Base-by-base conservation (phyloP, 306 rosid genomes). In the Quercus ilex region DNA sequence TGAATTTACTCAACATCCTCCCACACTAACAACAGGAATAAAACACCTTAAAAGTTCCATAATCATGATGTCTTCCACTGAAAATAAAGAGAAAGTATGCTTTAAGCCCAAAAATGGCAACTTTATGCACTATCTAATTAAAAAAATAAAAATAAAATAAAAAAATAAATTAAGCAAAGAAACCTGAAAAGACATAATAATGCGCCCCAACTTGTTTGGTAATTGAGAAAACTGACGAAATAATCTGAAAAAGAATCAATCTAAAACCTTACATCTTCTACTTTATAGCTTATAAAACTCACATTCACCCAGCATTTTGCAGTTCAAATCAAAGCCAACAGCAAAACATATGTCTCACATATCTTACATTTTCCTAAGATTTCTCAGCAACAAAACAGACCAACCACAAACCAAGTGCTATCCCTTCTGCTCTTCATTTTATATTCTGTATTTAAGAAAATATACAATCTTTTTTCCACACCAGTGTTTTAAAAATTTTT, bases 41-140 rank as follows among this genome's bases (percentile, higher is more conserved):
- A 63, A 64, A 43, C 80, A 59, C 68, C 26, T 65, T 63, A 56
- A 79, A 73, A 20, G 46, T 43, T 74, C 79, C 55, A 87, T 55
- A 85, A 72, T 79, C 13, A 84, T 83, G 85, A 77, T 79, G 82
- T 74, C 80, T 76, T 77, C 86, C 81, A 86, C 82, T 78, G 70
- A 55, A 79, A 35, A 78, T 72, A 88, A 83, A 82, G 71, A 84
- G 80, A 74, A 55, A 41, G 79, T 78, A 56, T 78, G 74, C 52
- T 83, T 38, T 73, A 57, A 30, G 60, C 71, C 59, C 69, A 11
- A 52, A 55, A 63, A 74, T 33, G 76, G 53, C 73, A 52, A 73
- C 73, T 76, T 78, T 77, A 67, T 52, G 63, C 74, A 26, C 58
- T 18, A 49, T 67, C 57, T 28, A 62, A 53, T 41, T 46, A 30